Percentiles rank a stretch among this genome's conserved stretches.
phyloP scores from a whole-genome alignment of 257 asterid genomes.

The Solanum virginianum region DNA sequence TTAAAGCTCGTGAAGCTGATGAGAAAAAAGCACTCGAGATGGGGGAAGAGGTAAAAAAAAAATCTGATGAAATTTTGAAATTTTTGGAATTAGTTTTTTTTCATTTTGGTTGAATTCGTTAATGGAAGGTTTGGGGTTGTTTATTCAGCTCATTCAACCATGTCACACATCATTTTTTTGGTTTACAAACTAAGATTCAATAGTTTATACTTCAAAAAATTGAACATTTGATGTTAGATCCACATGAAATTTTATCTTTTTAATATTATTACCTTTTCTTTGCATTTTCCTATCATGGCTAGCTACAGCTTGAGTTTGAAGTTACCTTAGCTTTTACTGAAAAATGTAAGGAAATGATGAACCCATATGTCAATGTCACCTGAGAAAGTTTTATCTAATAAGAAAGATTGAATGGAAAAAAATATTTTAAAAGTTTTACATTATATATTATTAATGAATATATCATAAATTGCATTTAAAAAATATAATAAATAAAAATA shows the following conservation, averaged over 20 bases:
- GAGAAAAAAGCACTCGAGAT: conserved; percentile 81
- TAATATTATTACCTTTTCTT: background rate
- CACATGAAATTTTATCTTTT: background rate
- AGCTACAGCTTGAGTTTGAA: background rate
- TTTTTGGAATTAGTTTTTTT: background rate
- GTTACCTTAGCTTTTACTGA: background rate
- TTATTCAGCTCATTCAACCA: background rate
- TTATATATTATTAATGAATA: no score
- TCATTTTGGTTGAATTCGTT: background rate
- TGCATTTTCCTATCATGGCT: background rate
- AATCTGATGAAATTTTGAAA: background rate
- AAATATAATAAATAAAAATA: no score
- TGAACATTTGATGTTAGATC: background rate
- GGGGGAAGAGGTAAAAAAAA: conserved; percentile 52
- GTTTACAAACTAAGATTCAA: no score
- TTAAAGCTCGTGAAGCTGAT: conserved; percentile 59
- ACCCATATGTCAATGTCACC: background rate
- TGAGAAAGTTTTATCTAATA: no score
- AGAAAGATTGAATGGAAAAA: no score
- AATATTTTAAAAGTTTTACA: no score
- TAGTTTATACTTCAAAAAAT: no score
- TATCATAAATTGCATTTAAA: no score
- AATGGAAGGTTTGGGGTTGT: background rate
- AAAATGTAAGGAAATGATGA: background rate
- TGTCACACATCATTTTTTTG: no score